phyloP scores from a whole-genome alignment of 2,329 filamentous ascomycete species.

The Penicillium sp. region DNA sequence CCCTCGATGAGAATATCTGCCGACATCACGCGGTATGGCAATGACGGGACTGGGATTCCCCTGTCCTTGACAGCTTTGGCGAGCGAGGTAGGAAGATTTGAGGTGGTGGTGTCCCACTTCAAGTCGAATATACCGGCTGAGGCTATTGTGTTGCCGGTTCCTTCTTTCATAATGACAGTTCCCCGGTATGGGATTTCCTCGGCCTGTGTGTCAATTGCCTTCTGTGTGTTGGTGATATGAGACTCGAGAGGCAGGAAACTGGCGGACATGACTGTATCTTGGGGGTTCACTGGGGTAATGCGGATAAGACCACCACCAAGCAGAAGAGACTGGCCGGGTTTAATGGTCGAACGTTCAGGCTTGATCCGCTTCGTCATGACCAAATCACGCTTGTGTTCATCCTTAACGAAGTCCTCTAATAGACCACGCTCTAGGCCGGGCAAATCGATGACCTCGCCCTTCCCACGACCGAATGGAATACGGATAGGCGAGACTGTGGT shows the following conservation, averaged over 20 bases:
- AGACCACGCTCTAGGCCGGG: slow-evolving; percentile 76
- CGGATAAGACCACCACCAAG: slow-evolving; percentile 83
- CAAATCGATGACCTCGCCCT: slow-evolving; percentile 88
- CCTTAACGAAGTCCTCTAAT: slow-evolving; percentile 67
- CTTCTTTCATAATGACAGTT: slow-evolving; percentile 61
- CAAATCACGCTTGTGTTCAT: slow-evolving; percentile 63
- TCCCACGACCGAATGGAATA: slow-evolving; percentile 80
- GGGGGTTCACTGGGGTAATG: slow-evolving; percentile 70
- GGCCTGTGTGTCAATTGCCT: slow-evolving; percentile 71
- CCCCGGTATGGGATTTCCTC: slow-evolving; percentile 61
- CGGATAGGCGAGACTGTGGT: slow-evolving; percentile 95
- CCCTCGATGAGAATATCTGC: slow-evolving; percentile 88
- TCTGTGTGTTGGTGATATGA: slow-evolving; percentile 76
- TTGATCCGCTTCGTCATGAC: slow-evolving; percentile 76
- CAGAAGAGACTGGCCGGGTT: slow-evolving; percentile 74
- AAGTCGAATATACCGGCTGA: slow-evolving; percentile 75
- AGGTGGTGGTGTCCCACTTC: slow-evolving; percentile 77
- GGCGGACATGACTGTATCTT: slow-evolving; percentile 71
- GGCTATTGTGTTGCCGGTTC: slow-evolving; percentile 56
- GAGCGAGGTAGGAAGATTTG: slow-evolving; percentile 71
- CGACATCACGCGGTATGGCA: slow-evolving; percentile 78
- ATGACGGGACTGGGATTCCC: slow-evolving; percentile 46
- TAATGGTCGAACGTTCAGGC: slow-evolving; percentile 71
- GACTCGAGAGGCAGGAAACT: slow-evolving; percentile 76
- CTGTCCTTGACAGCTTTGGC: slow-evolving; percentile 63